phyloP scores from a whole-genome alignment of 768 basidiomycete genomes.

The Tricholoma saponaceum region DNA sequence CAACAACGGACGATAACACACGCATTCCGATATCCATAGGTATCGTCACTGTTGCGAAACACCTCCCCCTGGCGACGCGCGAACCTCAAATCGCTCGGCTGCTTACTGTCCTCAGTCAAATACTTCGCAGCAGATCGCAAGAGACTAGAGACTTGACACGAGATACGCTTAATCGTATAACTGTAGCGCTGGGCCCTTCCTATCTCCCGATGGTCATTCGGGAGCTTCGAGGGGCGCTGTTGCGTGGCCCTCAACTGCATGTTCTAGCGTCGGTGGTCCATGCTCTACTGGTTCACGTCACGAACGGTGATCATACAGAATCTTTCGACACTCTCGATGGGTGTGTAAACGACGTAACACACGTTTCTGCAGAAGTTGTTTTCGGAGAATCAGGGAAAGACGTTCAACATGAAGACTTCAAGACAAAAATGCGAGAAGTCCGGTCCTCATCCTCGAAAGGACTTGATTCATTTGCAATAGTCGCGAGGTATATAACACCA shows the following conservation, averaged over 20 bases:
- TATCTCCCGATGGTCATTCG: slow-evolving; percentile 72
- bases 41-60: slow-evolving; percentile 77
- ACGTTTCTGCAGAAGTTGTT: slow-evolving; percentile 83
- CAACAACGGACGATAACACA: slow-evolving; percentile 73
- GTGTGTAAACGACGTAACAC: slow-evolving; percentile 74
- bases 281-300: slow-evolving; percentile 77
- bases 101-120: slow-evolving; percentile 83
- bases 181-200: slow-evolving; percentile 61
- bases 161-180: slow-evolving; percentile 80
- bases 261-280: slow-evolving; percentile 85
- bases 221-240: slow-evolving; percentile 80
- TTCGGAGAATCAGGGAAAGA: slow-evolving; percentile 94
- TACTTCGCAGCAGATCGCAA: slow-evolving; percentile 89
- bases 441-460: slow-evolving; percentile 77
- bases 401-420: slow-evolving; percentile 84
- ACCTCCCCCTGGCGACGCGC: slow-evolving; percentile 63
- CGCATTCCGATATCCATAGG: slow-evolving; percentile 89
- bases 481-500: slow-evolving; percentile 78
- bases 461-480: slow-evolving; percentile 79
- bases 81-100: slow-evolving; percentile 71
- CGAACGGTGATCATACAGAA: slow-evolving; percentile 50
- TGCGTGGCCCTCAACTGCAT: slow-evolving; percentile 92
- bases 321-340: slow-evolving; percentile 66
- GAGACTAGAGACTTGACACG: slow-evolving; percentile 86
- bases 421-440: slow-evolving; percentile 92